phyloP scores from a whole-genome alignment of 106 monocot genomes.

The Alisma plantagoaquatica region DNA sequence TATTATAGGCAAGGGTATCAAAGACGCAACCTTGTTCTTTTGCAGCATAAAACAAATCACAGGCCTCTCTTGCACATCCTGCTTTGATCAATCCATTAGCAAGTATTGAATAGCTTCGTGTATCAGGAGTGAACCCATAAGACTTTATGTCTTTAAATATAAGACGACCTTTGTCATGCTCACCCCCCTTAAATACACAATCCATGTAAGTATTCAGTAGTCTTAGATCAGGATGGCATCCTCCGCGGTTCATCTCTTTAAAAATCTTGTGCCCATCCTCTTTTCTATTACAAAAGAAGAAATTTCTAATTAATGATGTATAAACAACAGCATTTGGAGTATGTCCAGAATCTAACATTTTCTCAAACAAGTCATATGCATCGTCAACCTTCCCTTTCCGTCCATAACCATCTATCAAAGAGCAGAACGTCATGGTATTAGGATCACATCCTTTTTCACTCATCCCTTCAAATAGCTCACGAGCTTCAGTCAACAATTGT shows the following conservation, averaged over 20 bases:
- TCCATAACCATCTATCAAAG: conserved; percentile 88
- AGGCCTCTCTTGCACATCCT: conserved; percentile 66
- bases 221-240: conserved; percentile 72
- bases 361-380: conserved; percentile 80
- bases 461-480: conserved; percentile 51
- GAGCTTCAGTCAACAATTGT: conserved; percentile 64
- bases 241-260: conserved; percentile 73
- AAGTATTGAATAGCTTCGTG: conserved; percentile 71
- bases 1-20: conserved; percentile 78
- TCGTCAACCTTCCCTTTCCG: conserved; percentile 77
- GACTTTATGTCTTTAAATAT: conserved; percentile 74
- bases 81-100: conserved; percentile 85
- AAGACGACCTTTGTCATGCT: conserved; percentile 50
- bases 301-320: conserved; percentile 82
- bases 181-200: conserved; percentile 88
- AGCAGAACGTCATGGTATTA: conserved; percentile 79
- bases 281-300: conserved; percentile 77
- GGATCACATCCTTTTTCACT: conserved; percentile 44
- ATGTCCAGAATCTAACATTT: conserved; percentile 83
- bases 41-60: conserved; percentile 74
- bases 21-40: conserved; percentile 76
- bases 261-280: conserved; percentile 95
- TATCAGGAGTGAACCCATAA: conserved; percentile 65
- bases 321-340: conserved; percentile 71
- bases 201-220: conserved; percentile 97